Conservation (phyloP, 225 moss, liverwort and hornwort genomes). For the Straminergon stramineum region DNA sequence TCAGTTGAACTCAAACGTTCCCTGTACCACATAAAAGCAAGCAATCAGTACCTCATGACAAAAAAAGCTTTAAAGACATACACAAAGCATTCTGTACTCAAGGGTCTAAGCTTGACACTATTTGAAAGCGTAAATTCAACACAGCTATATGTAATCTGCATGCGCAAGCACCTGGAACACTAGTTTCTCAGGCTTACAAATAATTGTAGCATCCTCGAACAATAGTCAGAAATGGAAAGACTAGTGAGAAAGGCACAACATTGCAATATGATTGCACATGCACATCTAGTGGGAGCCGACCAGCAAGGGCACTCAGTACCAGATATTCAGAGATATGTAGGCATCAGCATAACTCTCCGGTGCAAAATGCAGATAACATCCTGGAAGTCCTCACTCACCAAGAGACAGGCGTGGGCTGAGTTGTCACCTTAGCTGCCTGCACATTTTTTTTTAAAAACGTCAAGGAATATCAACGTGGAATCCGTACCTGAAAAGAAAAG, state of each 20-base stretch:
- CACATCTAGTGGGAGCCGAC: constrained; percentile 30
- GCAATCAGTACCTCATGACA: not conserved
- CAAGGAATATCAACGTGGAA: not conserved
- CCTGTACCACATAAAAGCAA: constrained; percentile 31
- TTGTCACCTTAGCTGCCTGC: constrained; percentile 81
- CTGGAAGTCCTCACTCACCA: constrained; percentile 73
- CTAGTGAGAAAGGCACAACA: not conserved
- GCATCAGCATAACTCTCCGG: constrained; percentile 44
- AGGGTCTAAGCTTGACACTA: not conserved
- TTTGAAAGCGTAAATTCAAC: not conserved
- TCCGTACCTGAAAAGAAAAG: not conserved
- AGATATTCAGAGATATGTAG: constrained; percentile 38
- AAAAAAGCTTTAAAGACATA: not conserved
- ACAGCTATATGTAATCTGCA: not conserved
- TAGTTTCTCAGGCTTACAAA: not conserved
- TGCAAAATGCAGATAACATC: constrained; percentile 43
- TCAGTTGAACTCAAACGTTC: constrained; percentile 74
- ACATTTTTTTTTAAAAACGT: constrained; percentile 4
- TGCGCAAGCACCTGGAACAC: not conserved
- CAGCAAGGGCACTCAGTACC: constrained; percentile 43
- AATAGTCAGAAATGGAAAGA: not conserved
- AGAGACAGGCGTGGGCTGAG: constrained; percentile 81
- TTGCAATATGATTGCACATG: constrained; percentile 15
- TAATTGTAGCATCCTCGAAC: not conserved
- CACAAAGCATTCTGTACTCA: not conserved